Evolutionary conservation across 768 basidiomycete genomes (phyloP).

Genomic region (Xerocomus spinulosus): DNA sequence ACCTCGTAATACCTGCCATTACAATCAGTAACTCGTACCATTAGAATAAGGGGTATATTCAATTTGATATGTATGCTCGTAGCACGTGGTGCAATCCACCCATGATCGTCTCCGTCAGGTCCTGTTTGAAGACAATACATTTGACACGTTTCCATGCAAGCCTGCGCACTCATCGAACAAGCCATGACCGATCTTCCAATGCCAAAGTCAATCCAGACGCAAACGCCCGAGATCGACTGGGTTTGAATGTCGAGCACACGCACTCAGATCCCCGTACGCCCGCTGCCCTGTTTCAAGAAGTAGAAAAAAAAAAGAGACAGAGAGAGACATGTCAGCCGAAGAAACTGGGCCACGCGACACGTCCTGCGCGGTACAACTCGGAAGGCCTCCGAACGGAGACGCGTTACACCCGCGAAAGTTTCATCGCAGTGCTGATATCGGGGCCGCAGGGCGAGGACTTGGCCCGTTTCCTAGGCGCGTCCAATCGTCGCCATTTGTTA

Average conservation of each 20-base stretch:
- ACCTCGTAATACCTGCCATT: constrained; percentile 20
- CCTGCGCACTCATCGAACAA: too few relatives aligned
- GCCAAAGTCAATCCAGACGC: constrained; percentile 25
- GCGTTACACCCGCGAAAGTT: constrained; percentile 23
- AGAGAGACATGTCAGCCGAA: background rate
- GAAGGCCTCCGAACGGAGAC: constrained; percentile 9
- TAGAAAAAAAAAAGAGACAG: too few relatives aligned
- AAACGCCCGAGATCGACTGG: constrained; percentile 16
- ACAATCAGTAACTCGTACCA: constrained; percentile 6
- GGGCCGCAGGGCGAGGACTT: background rate
- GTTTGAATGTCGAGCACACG: constrained; percentile 12
- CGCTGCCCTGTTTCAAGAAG: constrained; percentile 25
- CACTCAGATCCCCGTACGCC: background rate
- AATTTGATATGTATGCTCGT: constrained; percentile 10
- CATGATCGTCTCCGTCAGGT: constrained; percentile 14
- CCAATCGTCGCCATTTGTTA: background rate
- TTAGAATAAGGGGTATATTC: constrained; percentile 14
- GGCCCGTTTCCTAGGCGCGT: background rate
- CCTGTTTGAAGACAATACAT: constrained; percentile 9
- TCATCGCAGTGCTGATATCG: constrained; percentile 2
- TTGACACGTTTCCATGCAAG: constrained; percentile 21
- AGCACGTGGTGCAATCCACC: constrained; percentile 12
- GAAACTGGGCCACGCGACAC: constrained; percentile 17
- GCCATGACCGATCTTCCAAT: constrained; percentile 10
- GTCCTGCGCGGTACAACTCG: constrained; percentile 6